Evolutionary conservation across 2,329 filamentous ascomycete genomes (phyloP).

Genomic region (Fusarium neocosmosporiellum): DNA sequence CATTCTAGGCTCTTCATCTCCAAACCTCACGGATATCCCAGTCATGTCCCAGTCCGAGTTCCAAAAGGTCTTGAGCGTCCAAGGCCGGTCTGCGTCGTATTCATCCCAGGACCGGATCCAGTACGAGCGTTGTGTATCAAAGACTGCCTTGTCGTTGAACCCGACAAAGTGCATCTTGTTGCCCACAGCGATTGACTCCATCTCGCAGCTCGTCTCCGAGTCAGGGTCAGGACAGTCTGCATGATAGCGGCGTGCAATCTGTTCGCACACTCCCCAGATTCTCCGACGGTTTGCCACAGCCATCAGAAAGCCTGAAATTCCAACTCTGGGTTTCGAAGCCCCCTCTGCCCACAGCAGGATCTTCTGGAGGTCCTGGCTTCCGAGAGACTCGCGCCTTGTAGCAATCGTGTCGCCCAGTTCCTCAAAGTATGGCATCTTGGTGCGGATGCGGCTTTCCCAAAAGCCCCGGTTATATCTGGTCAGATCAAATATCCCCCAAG

Average conservation of each 20-base stretch:
- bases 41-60: neutral
- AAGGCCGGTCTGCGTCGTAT: neutral
- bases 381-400: neutral
- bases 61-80: neutral
- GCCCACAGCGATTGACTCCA: neutral
- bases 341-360: neutral
- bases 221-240: neutral
- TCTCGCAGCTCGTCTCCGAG: neutral
- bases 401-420: neutral
- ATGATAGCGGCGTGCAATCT: neutral
- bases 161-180: neutral
- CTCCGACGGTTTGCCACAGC: neutral
- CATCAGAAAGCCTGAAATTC: neutral
- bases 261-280: neutral
- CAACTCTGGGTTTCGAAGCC: neutral
- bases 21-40: neutral
- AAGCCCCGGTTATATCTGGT: neutral
- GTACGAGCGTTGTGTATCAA: neutral
- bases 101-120: neutral
- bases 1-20: neutral
- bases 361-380: neutral
- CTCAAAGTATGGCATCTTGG: neutral
- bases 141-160: neutral
- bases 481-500: neutral
- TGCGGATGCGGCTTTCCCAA: neutral